Evolutionary conservation across 2,329 filamentous ascomycete genomes (phyloP), one percentile per base, ranked within the genome.

Genomic region (Talaromyces sp.): DNA sequence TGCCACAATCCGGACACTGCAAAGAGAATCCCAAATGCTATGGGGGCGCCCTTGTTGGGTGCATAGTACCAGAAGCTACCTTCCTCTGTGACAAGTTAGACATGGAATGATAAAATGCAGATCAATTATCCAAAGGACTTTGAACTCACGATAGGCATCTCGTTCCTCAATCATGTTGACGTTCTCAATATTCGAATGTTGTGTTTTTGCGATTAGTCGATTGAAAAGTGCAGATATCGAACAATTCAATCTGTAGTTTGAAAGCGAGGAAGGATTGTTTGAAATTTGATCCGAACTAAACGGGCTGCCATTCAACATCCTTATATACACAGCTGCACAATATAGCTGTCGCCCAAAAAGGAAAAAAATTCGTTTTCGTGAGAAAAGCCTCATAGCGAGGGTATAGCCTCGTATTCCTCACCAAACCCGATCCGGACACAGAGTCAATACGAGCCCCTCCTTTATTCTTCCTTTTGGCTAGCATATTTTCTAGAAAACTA

Each of bases 11-110:
- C 76, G 3, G 77, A 79, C 11, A 73, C 60, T 22, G 71, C 61
- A 62, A 79, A 79, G 10, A 78, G 68, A 9, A 76, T 66, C 2
- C 74, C 73, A 65, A 79, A 79, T 10, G 71, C 71, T 49, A 77
- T 75, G 3, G 77, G 72, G 7, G 73, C 72, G 4, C 74, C 76
- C 66, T 78, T 77, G 47, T 73, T 77, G 2, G 77, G 77, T 10
- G 70, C 70, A 66, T 79, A 78, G 63, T 72, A 72, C 72, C 74
- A 79, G 58, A 72, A 68, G 55, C 73, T 75, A 25, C 68, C 72
- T 39, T 70, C 68, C 62, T 74, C 72, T 73, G 30, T 56, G 49
- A 5, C 11, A n/a, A 28, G 25, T 53, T 30, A 53, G 49, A n/a
- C n/a, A n/a, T n/a, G n/a, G n/a, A 17, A 51, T 2, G 3, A 30